Evolutionary conservation across 257 asterid species (phyloP), one percentile per base, ranked within the genome.

Genomic region (Capsicum chinense): DNA sequence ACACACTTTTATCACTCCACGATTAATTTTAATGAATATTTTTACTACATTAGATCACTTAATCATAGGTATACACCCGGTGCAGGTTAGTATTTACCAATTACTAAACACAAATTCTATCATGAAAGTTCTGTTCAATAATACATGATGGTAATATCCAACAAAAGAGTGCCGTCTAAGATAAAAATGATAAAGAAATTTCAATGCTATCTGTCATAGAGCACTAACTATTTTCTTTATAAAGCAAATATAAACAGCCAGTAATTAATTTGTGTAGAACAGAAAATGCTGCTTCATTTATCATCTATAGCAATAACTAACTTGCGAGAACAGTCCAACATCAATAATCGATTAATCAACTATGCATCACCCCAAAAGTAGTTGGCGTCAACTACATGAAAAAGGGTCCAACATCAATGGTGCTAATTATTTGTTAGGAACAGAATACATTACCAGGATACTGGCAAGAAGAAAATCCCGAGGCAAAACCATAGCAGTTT

Each of bases 251-350:
- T 52, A 56, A 76, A 14, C 21, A 13, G 48, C 9, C 9, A 26
- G n/a, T 76, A 14, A 76, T 48, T 52, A 52, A 15, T 52, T 76
- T 21, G 63, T 50, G 44, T 52, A 7, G 5, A 76, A 21, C 63
- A 76, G 13, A 56, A 76, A 76, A 76, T 76, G 13, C 81, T 76
- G 52, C 47, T 74, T 74, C 17, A 6, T 50, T 50, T 52, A 76
- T 76, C 81, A 52, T 52, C 81, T 47, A 54, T 7, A 33, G 81
- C 63, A 54, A 26, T 26, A 52, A 76, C 47, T 52, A 54, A 26
- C 26, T 4, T 76, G 63, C 13, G 47, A 14, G 58, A 76, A 76
- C 63, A 21, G 63, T 52, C 26, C 81, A 52, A 50, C 48, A 52
- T 76, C 44, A 54, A 14, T 52, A 54, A 52, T n/a, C 2, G 8